phyloP scores from a whole-genome alignment of 2,329 filamentous ascomycete genomes.

The Alternaria sp. region DNA sequence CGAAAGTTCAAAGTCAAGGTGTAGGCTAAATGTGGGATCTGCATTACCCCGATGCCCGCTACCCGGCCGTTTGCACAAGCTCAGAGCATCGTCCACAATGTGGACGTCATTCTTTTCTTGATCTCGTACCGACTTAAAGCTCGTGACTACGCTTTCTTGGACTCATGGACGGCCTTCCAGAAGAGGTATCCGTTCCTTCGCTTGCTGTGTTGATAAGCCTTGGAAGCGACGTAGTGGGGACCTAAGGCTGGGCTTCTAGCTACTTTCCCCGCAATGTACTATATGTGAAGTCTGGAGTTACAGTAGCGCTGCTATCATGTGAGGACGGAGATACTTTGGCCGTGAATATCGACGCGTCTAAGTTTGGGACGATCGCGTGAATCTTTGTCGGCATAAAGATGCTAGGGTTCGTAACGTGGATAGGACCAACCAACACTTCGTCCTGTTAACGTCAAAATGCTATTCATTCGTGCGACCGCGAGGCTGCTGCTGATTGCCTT shows the following conservation, averaged over 20 bases:
- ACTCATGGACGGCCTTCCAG: neutral
- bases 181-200: conserved; percentile 2
- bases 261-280: neutral
- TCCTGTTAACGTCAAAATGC: neutral
- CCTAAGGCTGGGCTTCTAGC: neutral
- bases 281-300: neutral
- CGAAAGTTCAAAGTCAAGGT: conserved; percentile 8
- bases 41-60: conserved; percentile 36
- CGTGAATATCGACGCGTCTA: neutral
- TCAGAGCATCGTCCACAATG: conserved; percentile 5
- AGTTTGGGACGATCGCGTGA: neutral
- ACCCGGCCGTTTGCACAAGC: conserved; percentile 3
- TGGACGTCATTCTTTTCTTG: neutral
- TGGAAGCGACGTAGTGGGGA: neutral
- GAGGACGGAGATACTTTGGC: neutral
- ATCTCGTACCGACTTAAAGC: neutral
- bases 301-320: neutral
- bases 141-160: neutral
- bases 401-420: no score
- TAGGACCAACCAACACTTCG: neutral
- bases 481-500: conserved; percentile 21
- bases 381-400: neutral
- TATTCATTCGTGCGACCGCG: neutral
- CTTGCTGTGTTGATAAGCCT: neutral
- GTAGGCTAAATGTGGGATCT: conserved; percentile 28